Percentiles rank a stretch among this genome's conserved stretches.
phyloP scores from a whole-genome alignment of 2,329 filamentous ascomycete genomes.

The Hypoxylon sp. region DNA sequence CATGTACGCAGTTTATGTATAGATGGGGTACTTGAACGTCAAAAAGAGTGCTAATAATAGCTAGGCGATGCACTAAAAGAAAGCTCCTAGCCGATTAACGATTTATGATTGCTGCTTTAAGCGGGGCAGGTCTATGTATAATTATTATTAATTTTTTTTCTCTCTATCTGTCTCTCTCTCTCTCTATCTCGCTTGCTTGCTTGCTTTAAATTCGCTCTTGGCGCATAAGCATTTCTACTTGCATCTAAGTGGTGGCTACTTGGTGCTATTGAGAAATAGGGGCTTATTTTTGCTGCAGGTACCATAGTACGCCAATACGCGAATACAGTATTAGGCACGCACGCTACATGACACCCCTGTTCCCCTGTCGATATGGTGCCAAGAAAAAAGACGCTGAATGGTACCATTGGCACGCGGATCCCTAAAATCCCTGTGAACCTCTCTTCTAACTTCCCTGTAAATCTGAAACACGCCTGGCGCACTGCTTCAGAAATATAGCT shows the following conservation, averaged over 20 bases:
- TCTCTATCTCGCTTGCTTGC: too few relatives aligned
- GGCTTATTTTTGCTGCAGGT: constrained; percentile 20
- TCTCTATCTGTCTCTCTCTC: too few relatives aligned
- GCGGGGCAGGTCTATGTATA: constrained; percentile 15
- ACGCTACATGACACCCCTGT: constrained; percentile 36
- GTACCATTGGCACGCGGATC: constrained; percentile 45
- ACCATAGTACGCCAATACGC: constrained; percentile 6
- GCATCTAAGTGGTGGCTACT: constrained; percentile 12
- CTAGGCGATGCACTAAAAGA: constrained; percentile 22
- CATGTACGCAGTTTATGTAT: not conserved
- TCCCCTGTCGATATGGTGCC: constrained; percentile 38
- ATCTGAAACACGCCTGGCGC: constrained; percentile 67
- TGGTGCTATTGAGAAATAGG: constrained; percentile 9
- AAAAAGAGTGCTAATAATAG: constrained; percentile 35
- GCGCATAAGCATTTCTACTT: constrained; percentile 21
- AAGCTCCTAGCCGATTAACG: constrained; percentile 21
- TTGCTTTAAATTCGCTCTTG: constrained; percentile 22
- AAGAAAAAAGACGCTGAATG: constrained; percentile 37
- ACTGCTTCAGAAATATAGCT: constrained; percentile 64
- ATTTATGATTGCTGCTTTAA: constrained; percentile 39
- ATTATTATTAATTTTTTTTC: constrained; percentile 10
- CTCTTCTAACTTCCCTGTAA: constrained; percentile 54
- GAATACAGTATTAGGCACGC: constrained; percentile 19
- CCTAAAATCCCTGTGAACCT: constrained; percentile 48
- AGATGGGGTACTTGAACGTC: not conserved